phyloP scores from a whole-genome alignment of 2,329 filamentous ascomycete genomes.

The Fusarium veterinarium region DNA sequence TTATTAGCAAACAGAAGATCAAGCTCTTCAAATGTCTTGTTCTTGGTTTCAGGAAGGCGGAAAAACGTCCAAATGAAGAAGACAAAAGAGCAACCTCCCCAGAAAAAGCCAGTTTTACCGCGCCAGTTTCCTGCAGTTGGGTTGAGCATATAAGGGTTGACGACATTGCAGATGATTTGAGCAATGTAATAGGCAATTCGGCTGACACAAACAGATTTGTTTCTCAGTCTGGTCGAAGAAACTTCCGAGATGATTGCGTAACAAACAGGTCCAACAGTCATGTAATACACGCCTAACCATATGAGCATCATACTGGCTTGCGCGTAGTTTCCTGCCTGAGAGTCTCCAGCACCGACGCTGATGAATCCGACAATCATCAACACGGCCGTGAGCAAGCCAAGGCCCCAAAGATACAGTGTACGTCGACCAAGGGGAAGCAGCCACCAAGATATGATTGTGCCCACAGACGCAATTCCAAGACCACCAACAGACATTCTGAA shows the following conservation, averaged over 20 bases:
- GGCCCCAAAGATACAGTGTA: constrained; percentile 29
- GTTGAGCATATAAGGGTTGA: constrained; percentile 46
- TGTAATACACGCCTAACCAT: constrained; percentile 55
- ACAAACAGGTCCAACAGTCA: constrained; percentile 54
- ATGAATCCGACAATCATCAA: constrained; percentile 26
- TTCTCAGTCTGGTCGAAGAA: constrained; percentile 51
- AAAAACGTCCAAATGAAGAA: constrained; percentile 62
- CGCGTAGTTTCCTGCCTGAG: constrained; percentile 19
- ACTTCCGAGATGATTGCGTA: constrained; percentile 56
- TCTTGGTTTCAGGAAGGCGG: constrained; percentile 61
- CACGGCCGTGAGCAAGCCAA: constrained; percentile 9
- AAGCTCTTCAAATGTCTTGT: constrained; percentile 61
- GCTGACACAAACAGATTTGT: constrained; percentile 53
- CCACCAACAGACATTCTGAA: constrained; percentile 34
- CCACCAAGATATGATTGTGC: constrained; percentile 33
- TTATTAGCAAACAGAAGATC: constrained; percentile 63
- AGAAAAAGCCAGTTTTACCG: constrained; percentile 55
- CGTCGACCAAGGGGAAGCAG: constrained; percentile 29
- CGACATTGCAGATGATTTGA: constrained; percentile 41
- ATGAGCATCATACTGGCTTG: constrained; percentile 53
- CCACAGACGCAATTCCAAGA: constrained; percentile 32
- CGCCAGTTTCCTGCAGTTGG: constrained; percentile 45
- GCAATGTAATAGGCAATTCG: constrained; percentile 44
- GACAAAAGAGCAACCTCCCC: constrained; percentile 49
- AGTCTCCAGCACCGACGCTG: constrained; percentile 43